Conservation (phyloP, 192 early-diverging fungal species). For the Linnemannia elongata region DNA sequence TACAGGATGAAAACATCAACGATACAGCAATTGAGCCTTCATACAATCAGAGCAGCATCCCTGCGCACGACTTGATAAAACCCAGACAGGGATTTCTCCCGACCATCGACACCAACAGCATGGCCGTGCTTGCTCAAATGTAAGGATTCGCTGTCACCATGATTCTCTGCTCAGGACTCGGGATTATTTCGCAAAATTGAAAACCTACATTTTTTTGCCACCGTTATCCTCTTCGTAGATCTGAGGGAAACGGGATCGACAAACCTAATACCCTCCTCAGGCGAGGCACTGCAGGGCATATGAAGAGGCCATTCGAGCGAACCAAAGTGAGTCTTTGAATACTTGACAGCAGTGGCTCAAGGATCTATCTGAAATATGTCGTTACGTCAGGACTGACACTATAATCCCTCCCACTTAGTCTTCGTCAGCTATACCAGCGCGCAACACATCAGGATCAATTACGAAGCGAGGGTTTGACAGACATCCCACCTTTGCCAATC, state of each 20-base stretch:
- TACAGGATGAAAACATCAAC: conserved; percentile 20
- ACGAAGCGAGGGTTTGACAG: conserved; percentile 23
- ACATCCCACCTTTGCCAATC: background rate
- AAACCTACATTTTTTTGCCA: background rate
- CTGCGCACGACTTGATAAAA: background rate
- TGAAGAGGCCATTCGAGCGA: background rate
- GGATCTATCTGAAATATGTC: background rate
- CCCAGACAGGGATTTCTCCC: conserved; percentile 1
- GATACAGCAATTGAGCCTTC: background rate
- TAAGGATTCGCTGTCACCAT: background rate
- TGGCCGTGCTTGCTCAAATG: conserved; percentile 7
- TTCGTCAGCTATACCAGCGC: conserved; percentile 3
- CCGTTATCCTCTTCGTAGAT: background rate
- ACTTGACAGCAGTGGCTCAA: background rate
- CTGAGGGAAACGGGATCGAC: conserved; percentile 3
- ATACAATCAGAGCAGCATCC: background rate
- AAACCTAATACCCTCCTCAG: conserved; percentile 4
- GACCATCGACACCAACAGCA: background rate
- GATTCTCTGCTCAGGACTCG: background rate
- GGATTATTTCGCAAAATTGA: too few relatives aligned
- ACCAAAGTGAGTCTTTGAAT: background rate
- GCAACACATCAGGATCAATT: background rate
- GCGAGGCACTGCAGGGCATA: background rate
- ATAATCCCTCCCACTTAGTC: background rate
- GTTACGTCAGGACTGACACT: background rate